Percentiles rank a stretch among this genome's conserved stretches.
Conservation (phyloP, 1,139 yeast species). For the Yamadazyma taylorii region DNA sequence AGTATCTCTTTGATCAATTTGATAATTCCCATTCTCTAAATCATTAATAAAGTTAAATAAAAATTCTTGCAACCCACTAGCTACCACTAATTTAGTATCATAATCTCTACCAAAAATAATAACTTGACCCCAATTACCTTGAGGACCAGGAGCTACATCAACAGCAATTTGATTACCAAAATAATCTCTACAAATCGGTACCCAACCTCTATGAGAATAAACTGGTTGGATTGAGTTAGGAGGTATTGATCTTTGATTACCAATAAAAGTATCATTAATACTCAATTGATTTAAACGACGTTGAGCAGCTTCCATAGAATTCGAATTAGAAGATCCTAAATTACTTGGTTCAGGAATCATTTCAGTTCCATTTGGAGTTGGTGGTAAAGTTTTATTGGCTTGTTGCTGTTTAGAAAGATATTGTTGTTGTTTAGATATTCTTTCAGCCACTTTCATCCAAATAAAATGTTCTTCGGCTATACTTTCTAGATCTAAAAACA, state of each 20-base stretch:
- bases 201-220: slow-evolving; percentile 61
- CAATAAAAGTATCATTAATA: slow-evolving; percentile 36
- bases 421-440: slow-evolving; percentile 45
- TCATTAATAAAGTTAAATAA: slow-evolving; percentile 48
- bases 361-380: slow-evolving; percentile 6
- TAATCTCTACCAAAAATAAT: slow-evolving; percentile 64
- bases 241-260: slow-evolving; percentile 57
- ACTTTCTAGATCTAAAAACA: slow-evolving; percentile 68
- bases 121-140: slow-evolving; percentile 62
- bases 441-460: slow-evolving; percentile 69
- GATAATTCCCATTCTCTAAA: slow-evolving; percentile 53
- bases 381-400: slow-evolving; percentile 5
- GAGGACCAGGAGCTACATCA: slow-evolving; percentile 63
- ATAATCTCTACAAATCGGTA: slow-evolving; percentile 57
- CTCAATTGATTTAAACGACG: slow-evolving; percentile 9
- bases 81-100: slow-evolving; percentile 61
- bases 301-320: slow-evolving; percentile 15
- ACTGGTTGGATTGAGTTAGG: slow-evolving; percentile 55
- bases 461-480: slow-evolving; percentile 68
- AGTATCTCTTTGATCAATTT: slow-evolving; percentile 47
- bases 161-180: slow-evolving; percentile 63
- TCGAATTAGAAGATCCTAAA: slow-evolving; percentile 21
- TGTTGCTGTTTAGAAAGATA: slow-evolving; percentile 26
- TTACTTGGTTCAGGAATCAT: slow-evolving; percentile 7
- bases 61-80: slow-evolving; percentile 56